phyloP scores from a whole-genome alignment of 768 basidiomycete genomes.

The Collybia nuda region DNA sequence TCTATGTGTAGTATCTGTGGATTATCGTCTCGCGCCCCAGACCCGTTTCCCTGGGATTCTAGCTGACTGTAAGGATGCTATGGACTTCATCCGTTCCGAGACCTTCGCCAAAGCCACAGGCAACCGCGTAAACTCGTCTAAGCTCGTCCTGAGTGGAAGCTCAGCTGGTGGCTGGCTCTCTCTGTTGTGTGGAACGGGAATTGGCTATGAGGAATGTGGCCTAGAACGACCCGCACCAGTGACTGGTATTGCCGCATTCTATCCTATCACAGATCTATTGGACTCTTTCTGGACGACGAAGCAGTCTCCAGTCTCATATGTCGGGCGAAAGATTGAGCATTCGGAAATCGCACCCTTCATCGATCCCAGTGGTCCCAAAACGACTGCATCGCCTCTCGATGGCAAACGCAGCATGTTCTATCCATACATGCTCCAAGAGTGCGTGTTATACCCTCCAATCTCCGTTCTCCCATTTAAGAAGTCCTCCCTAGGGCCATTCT shows the following conservation, averaged over 20 bases:
- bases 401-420: constrained; percentile 31
- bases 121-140: constrained; percentile 26
- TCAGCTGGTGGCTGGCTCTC: constrained; percentile 40
- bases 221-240: constrained; percentile 25
- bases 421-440: constrained; percentile 41
- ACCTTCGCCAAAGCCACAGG: constrained; percentile 25
- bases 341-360: no score
- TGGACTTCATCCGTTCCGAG: constrained; percentile 28
- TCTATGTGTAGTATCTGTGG: constrained; percentile 30
- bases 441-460: constrained; percentile 2
- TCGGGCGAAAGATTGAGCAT: constrained; percentile 23
- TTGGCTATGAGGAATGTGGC: constrained; percentile 33
- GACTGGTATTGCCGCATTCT: constrained; percentile 32
- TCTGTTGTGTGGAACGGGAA: constrained; percentile 31
- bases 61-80: constrained; percentile 30
- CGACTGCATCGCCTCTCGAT: constrained; percentile 21
- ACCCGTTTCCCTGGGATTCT: constrained; percentile 32
- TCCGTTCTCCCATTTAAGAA: constrained; percentile 5
- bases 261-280: constrained; percentile 35
- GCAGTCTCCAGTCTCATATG: constrained; percentile 20
- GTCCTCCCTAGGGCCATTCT: no score
- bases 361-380: constrained; percentile 20
- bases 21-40: constrained; percentile 39
- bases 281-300: constrained; percentile 37
- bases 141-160: constrained; percentile 33